A percentile compares a stretch with the other conserved stretches of the same genome.
Conservation (phyloP, 768 basidiomycete genomes). For the Rhodotorula babjevae region DNA sequence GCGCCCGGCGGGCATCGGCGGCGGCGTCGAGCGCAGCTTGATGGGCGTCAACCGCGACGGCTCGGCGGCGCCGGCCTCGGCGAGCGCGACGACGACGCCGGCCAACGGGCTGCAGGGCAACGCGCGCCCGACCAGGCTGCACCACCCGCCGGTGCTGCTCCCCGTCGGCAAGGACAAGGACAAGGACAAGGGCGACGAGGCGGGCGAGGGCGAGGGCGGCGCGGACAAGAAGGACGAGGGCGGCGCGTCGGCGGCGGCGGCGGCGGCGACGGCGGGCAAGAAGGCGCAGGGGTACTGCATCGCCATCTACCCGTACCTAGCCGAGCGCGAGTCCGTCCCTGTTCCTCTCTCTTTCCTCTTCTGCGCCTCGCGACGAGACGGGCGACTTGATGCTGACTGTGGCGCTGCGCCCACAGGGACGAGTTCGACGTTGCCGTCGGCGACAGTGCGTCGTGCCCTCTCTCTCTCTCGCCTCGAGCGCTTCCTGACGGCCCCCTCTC, state of each 20-base stretch:
- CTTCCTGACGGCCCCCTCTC: not conserved
- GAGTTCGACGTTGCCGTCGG: constrained; percentile 97
- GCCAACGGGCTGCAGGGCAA: constrained; percentile 30
- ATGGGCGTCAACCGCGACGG: constrained; percentile 39
- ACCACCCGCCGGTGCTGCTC: constrained; percentile 47
- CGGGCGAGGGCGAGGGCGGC: constrained; percentile 1
- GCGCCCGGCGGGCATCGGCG: constrained; percentile 31
- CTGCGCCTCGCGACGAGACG: not conserved
- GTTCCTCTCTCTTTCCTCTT: not conserved
- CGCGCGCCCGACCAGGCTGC: constrained; percentile 43
- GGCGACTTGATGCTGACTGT: not conserved
- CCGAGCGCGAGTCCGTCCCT: constrained; percentile 66
- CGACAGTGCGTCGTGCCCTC: constrained; percentile 47
- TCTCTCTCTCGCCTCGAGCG: constrained; percentile 1
- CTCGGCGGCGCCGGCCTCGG: not conserved
- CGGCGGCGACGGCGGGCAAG: not conserved
- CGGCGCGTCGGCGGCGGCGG: not conserved
- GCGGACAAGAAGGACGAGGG: constrained; percentile 21
- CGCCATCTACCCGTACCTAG: constrained; percentile 97
- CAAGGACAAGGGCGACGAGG: constrained; percentile 23
- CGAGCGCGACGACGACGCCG: not conserved
- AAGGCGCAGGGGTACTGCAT: constrained; percentile 66
- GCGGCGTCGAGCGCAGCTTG: constrained; percentile 35
- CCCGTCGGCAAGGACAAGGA: constrained; percentile 41
- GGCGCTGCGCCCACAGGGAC: constrained; percentile 51